Conservation (phyloP, 2,329 filamentous ascomycete species). For the Aspergillus japonicus region DNA sequence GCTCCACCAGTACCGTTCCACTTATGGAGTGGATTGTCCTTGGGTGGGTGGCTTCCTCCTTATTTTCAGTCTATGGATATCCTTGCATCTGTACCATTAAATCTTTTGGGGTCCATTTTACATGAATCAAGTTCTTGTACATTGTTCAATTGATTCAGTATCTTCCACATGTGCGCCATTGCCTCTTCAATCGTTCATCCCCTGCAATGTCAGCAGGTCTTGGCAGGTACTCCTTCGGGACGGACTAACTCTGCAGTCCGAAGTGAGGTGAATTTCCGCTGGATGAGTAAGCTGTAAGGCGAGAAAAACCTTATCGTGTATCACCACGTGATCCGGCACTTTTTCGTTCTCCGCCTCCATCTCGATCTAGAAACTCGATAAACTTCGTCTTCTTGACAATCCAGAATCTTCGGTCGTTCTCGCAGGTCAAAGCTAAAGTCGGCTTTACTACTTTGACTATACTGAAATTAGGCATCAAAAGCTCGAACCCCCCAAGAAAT, state of each 20-base stretch:
- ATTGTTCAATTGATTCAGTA: neutral
- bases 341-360: constrained; percentile 14
- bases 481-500: constrained; percentile 20
- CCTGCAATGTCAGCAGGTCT: neutral
- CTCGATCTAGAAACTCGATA: neutral
- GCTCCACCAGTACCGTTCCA: neutral
- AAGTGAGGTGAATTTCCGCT: neutral
- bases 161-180: constrained; percentile 1
- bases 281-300: neutral
- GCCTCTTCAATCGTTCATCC: neutral
- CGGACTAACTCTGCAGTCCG: neutral
- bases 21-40: neutral
- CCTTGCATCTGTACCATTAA: neutral
- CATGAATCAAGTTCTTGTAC: neutral
- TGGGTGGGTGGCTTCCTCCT: neutral
- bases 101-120: no score
- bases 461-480: neutral
- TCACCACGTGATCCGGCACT: constrained; percentile 24
- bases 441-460: neutral
- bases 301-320: constrained; percentile 19
- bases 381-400: neutral
- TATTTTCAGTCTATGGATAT: neutral
- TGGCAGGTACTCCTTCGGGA: constrained; percentile 10
- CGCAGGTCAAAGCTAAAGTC: neutral
- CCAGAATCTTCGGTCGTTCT: neutral